Percentiles rank a stretch among this genome's conserved stretches.
These are phyloP conservation scores for Citeromyces hawaiiensis DNA, from an alignment of 1,139 yeast genomes.

Conservation along the genomic window DNA sequence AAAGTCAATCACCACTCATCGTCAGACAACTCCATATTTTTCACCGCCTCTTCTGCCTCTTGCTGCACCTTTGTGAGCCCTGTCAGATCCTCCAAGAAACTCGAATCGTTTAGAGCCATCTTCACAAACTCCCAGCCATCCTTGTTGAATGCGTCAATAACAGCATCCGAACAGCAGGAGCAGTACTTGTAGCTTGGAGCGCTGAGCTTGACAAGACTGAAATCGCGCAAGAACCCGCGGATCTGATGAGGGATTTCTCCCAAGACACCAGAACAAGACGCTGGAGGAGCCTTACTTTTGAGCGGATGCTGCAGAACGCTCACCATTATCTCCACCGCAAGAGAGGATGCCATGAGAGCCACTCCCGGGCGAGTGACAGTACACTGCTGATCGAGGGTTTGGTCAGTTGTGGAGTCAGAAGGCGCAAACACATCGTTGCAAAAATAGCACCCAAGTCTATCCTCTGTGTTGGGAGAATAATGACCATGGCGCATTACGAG, in stretches of 20 bases:
- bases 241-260: conserved; percentile 84
- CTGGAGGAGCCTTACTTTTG: conserved; percentile 31
- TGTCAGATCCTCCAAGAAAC: conserved; percentile 59
- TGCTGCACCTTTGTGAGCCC: conserved; percentile 66
- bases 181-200: conserved; percentile 69
- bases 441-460: conserved; percentile 77
- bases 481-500: conserved; percentile 89
- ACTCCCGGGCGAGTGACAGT: conserved; percentile 97
- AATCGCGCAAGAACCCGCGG: conserved; percentile 66
- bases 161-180: conserved; percentile 67
- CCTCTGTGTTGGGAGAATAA: conserved; percentile 11
- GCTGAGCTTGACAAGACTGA: conserved; percentile 45
- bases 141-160: conserved; percentile 32
- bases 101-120: conserved; percentile 49
- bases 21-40: conserved; percentile 28
- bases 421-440: conserved; percentile 97
- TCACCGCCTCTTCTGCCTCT: conserved; percentile 52
- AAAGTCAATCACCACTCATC: conserved; percentile 18
- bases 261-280: conserved; percentile 23
- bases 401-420: conserved; percentile 65
- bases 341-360: conserved; percentile 75
- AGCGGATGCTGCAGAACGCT: conserved; percentile 59
- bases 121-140: conserved; percentile 76
- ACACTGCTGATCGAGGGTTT: conserved; percentile 95
- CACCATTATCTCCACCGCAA: conserved; percentile 75